Percentiles rank a stretch among this genome's conserved stretches.
Evolutionary conservation across 1,284 basidiomycete genomes (phyloP).

Genomic region (Termitomyces sp.): DNA sequence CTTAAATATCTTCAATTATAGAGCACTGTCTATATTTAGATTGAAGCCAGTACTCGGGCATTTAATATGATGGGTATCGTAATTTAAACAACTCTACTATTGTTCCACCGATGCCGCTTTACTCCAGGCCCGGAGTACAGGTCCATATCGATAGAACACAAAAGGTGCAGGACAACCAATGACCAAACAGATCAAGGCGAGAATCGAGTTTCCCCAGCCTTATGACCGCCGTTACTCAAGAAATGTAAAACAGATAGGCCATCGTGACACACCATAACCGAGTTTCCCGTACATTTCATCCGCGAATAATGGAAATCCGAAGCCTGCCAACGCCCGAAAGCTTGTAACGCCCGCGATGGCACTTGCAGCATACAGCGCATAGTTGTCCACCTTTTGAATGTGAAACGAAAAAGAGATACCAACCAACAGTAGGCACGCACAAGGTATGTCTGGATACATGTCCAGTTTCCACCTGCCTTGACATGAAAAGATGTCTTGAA

Average conservation of each 20-base stretch:
- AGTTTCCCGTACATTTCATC: constrained; percentile 25
- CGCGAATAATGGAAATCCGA: constrained; percentile 29
- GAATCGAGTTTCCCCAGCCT: constrained; percentile 29
- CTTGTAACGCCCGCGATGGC: constrained; percentile 26
- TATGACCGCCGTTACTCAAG: neutral
- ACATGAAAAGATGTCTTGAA: neutral
- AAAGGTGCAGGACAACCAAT: constrained; percentile 30
- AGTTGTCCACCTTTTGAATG: constrained; percentile 23
- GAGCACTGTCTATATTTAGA: neutral
- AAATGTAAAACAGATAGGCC: neutral
- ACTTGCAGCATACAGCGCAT: constrained; percentile 25
- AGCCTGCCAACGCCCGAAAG: constrained; percentile 27
- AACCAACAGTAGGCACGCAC: constrained; percentile 9
- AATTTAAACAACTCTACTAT: neutral
- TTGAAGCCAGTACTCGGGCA: neutral
- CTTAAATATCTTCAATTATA: neutral
- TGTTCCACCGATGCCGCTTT: constrained; percentile 26
- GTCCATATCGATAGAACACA: constrained; percentile 30
- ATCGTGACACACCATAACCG: constrained; percentile 21
- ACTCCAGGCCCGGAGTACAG: constrained; percentile 26
- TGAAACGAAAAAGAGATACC: neutral
- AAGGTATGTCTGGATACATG: constrained; percentile 26
- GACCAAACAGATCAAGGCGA: constrained; percentile 28
- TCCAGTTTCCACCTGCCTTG: constrained; percentile 25
- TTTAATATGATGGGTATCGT: neutral